Percentiles rank a stretch among this genome's conserved stretches.
Conservation (phyloP, 768 basidiomycete genomes). For the Termitomyces sp. region DNA sequence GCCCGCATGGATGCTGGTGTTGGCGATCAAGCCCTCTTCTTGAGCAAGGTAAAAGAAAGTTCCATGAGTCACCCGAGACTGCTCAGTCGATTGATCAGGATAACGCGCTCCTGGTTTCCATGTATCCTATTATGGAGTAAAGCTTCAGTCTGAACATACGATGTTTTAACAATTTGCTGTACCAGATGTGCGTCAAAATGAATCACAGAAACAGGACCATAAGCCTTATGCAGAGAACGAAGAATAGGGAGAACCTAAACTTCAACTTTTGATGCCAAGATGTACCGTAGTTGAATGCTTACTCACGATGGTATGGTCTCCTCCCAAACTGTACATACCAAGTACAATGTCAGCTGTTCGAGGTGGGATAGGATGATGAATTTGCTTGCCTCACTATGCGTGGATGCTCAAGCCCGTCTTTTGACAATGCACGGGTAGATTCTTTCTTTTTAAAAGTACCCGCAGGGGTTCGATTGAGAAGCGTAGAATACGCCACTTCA, state of each 20-base stretch:
- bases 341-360: neutral
- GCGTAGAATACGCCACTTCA: constrained; percentile 78
- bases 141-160: neutral
- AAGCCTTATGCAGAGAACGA: constrained; percentile 72
- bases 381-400: constrained; percentile 59
- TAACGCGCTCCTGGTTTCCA: constrained; percentile 46
- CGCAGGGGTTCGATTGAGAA: constrained; percentile 58
- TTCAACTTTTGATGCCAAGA: neutral
- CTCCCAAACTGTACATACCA: constrained; percentile 57
- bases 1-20: constrained; percentile 82
- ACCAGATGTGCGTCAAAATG: constrained; percentile 74
- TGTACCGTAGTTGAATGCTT: too few relatives aligned
- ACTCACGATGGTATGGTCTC: constrained; percentile 82
- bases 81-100: constrained; percentile 55
- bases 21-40: constrained; percentile 74
- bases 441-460: constrained; percentile 34
- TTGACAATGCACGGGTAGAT: constrained; percentile 38
- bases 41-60: constrained; percentile 83
- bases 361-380: neutral
- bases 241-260: constrained; percentile 74
- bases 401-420: constrained; percentile 67
- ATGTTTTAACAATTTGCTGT: constrained; percentile 22
- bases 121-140: constrained; percentile 49
- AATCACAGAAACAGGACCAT: constrained; percentile 80
- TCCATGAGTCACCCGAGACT: constrained; percentile 77